phyloP scores from a whole-genome alignment of 208 protist species.

The Leishmania major region DNA sequence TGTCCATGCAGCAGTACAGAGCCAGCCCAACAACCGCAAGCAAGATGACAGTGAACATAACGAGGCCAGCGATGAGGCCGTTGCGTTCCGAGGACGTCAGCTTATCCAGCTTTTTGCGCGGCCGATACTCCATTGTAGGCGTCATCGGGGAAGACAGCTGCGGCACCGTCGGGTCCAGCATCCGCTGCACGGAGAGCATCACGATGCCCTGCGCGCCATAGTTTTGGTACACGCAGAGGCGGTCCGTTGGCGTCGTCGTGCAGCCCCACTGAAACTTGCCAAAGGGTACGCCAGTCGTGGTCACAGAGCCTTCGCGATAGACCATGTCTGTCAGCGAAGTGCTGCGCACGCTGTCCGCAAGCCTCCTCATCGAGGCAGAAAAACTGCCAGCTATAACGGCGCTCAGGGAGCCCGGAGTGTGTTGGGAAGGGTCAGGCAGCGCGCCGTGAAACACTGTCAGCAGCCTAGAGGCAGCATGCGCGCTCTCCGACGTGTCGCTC shows the following conservation, averaged over 20 bases:
- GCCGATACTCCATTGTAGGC: slow-evolving; percentile 42
- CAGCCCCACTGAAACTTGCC: too few relatives aligned
- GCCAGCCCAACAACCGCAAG: background rate
- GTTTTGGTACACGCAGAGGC: slow-evolving; percentile 25
- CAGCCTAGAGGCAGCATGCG: background rate
- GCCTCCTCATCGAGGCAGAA: too few relatives aligned
- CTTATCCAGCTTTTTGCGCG: background rate
- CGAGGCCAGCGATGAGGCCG: slow-evolving; percentile 35
- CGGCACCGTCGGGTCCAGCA: slow-evolving; percentile 31
- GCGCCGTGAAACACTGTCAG: too few relatives aligned
- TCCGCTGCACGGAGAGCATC: slow-evolving; percentile 26
- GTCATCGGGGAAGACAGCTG: slow-evolving; percentile 9
- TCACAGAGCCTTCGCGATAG: too few relatives aligned
- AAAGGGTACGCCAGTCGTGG: too few relatives aligned
- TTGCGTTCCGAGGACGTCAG: slow-evolving; percentile 29
- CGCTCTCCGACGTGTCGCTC: slow-evolving; percentile 23
- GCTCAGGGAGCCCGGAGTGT: too few relatives aligned
- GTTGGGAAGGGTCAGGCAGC: too few relatives aligned
- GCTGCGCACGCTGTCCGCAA: too few relatives aligned
- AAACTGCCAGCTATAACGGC: too few relatives aligned
- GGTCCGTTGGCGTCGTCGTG: too few relatives aligned
- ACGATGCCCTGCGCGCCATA: slow-evolving; percentile 49
- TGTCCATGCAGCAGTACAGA: slow-evolving; percentile 23
- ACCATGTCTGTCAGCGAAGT: too few relatives aligned
- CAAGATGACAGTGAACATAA: slow-evolving; percentile 9